Percentiles rank a stretch among this genome's conserved stretches.
Evolutionary conservation across 1,284 basidiomycete species (phyloP).

Genomic region (Coriolopsis trogii): DNA sequence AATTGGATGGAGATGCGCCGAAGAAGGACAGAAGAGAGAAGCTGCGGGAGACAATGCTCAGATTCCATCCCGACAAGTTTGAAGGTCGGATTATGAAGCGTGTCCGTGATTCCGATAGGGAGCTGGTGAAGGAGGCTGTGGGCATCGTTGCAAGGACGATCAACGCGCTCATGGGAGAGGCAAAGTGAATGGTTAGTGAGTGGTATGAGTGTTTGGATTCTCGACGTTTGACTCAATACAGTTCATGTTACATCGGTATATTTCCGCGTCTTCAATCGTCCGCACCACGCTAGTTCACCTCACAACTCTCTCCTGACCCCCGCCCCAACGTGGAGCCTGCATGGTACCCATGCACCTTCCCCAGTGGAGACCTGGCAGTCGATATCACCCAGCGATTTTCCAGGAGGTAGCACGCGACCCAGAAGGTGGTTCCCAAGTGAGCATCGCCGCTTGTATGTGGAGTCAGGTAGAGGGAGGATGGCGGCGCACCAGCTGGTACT

Average conservation of each 20-base stretch:
- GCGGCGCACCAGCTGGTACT: slow-evolving; percentile 44
- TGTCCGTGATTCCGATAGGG: slow-evolving; percentile 64
- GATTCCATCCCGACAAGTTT: slow-evolving; percentile 89
- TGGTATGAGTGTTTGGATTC: background rate
- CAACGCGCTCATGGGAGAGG: slow-evolving; percentile 27
- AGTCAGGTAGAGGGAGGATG: background rate
- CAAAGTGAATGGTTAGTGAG: slow-evolving; percentile 10
- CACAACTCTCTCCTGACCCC: no score
- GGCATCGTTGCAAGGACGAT: slow-evolving; percentile 55
- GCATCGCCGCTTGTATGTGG: slow-evolving; percentile 3
- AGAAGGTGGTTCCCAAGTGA: slow-evolving; percentile 3
- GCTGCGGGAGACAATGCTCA: slow-evolving; percentile 71
- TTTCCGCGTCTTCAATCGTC: no score
- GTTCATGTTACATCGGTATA: background rate
- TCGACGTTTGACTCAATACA: background rate
- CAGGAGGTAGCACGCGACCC: no score
- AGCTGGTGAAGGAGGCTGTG: slow-evolving; percentile 75
- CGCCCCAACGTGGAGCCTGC: no score
- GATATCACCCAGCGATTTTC: no score
- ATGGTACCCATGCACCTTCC: no score
- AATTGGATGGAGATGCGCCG: slow-evolving; percentile 22
- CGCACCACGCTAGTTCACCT: no score
- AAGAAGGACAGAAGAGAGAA: slow-evolving; percentile 55
- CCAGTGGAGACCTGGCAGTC: no score
- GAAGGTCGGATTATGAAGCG: slow-evolving; percentile 69